Evolutionary conservation across 768 basidiomycete species (phyloP).

Genomic region (Trametes villosa): DNA sequence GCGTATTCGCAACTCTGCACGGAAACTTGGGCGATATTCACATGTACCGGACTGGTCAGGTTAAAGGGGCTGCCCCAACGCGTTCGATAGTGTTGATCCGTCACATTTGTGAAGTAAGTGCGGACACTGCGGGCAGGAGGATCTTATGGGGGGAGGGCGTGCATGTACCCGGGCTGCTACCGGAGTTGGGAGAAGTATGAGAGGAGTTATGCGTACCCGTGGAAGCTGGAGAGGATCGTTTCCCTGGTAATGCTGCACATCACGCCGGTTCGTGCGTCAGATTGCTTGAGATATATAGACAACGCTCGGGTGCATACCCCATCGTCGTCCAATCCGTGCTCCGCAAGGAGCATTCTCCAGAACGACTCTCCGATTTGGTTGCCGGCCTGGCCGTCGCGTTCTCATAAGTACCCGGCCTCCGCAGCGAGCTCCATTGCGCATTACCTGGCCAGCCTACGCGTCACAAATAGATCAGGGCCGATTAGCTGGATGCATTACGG

Average conservation of each 20-base stretch:
- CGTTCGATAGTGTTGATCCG: too few species aligned
- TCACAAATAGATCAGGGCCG: not conserved
- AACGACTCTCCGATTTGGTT: constrained; percentile 86
- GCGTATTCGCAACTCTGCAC: too few species aligned
- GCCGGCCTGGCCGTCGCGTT: constrained; percentile 48
- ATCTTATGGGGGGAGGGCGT: too few species aligned
- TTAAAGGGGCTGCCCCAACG: too few species aligned
- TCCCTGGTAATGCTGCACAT: constrained; percentile 66
- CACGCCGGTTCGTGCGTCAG: not conserved
- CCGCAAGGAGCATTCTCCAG: constrained; percentile 86
- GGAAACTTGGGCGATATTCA: too few species aligned
- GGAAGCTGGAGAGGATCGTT: constrained; percentile 74
- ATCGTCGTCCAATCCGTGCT: constrained; percentile 78
- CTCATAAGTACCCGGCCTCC: not conserved
- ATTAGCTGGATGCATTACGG: not conserved
- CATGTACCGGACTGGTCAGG: too few species aligned
- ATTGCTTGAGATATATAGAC: not conserved
- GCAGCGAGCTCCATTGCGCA: too few species aligned
- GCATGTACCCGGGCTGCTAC: not conserved
- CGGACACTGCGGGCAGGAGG: too few species aligned
- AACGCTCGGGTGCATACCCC: constrained; percentile 51
- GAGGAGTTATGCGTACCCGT: constrained; percentile 50
- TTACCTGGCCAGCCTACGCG: too few species aligned
- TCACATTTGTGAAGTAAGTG: too few species aligned
- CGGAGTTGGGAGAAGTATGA: not conserved